Conservation (phyloP, 495 filamentous ascomycete species). For the Penicillium atrosanguineum region DNA sequence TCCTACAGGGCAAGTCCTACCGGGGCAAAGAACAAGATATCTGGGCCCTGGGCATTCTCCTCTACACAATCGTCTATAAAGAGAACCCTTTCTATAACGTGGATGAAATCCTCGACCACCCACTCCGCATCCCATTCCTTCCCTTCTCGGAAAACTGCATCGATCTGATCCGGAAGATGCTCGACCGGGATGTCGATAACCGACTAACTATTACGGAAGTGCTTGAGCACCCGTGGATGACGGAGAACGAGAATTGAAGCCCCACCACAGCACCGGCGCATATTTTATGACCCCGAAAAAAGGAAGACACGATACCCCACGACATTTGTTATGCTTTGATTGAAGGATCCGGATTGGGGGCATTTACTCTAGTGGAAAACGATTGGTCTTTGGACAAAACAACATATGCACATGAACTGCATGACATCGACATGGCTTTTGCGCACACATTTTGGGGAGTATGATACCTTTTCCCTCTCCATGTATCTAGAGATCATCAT, state of each 20-base stretch:
- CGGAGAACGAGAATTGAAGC: conserved; percentile 23
- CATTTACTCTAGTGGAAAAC: background rate
- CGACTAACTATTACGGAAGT: conserved; percentile 81
- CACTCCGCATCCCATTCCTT: conserved; percentile 84
- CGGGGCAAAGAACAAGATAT: conserved; percentile 96
- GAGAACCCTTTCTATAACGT: conserved; percentile 99
- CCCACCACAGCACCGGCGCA: background rate
- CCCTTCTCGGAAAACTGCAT: conserved; percentile 86
- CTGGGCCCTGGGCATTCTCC: conserved; percentile 95
- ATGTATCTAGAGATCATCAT: conserved; percentile 5
- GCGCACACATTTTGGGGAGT: background rate
- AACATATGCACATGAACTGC: background rate
- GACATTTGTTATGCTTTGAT: conserved; percentile 26
- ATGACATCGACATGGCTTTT: background rate
- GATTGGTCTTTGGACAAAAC: background rate
- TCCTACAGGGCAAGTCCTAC: conserved; percentile 90
- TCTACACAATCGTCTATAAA: conserved; percentile 99
- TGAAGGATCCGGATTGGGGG: conserved; percentile 15
- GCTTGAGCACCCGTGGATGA: conserved; percentile 78
- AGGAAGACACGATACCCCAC: conserved; percentile 33
- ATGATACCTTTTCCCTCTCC: background rate
- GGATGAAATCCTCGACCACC: conserved; percentile 98
- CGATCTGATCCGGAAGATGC: conserved; percentile 84
- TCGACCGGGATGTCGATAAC: conserved; percentile 81
- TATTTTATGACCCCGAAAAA: conserved; percentile 17